Conservation (phyloP, 805 yeast species). For the Saccharomyces eubayanus region DNA sequence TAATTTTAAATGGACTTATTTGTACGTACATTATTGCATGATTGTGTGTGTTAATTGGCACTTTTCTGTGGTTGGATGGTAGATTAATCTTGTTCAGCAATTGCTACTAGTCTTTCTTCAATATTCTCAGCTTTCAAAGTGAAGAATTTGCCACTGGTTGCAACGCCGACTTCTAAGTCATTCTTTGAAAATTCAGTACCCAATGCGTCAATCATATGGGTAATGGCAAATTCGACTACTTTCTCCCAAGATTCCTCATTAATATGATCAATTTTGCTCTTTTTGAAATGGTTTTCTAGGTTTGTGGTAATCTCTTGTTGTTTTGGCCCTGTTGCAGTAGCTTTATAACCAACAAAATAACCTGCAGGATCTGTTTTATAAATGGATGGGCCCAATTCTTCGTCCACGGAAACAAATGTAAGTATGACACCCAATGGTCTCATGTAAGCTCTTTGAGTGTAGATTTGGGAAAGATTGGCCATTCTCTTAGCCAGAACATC, state of each 20-base stretch:
- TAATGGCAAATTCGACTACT: constrained; percentile 83
- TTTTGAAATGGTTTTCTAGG: constrained; percentile 83
- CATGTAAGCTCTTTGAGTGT: constrained; percentile 97
- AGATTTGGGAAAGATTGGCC: constrained; percentile 92
- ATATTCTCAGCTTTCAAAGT: constrained; percentile 76
- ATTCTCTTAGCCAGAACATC: constrained; percentile 87
- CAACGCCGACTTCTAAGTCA: constrained; percentile 90
- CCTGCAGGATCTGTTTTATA: constrained; percentile 98
- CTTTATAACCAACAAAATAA: constrained; percentile 81
- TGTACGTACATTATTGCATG: not conserved
- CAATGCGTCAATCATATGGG: constrained; percentile 74
- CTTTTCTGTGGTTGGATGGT: not conserved
- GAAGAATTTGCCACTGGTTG: constrained; percentile 62
- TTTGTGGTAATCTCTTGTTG: constrained; percentile 91
- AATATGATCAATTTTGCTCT: constrained; percentile 31
- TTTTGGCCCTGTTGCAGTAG: constrained; percentile 92
- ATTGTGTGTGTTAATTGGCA: not conserved
- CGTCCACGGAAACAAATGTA: constrained; percentile 82
- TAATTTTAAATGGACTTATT: not conserved
- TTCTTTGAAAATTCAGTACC: constrained; percentile 91
- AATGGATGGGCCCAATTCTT: constrained; percentile 79
- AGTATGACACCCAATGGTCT: constrained; percentile 93
- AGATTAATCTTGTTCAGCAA: constrained; percentile 89
- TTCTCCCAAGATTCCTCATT: constrained; percentile 71
- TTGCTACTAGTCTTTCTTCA: constrained; percentile 86